Evolutionary conservation across 306 rosid species (phyloP).

Genomic region (Trifolium dubium): DNA sequence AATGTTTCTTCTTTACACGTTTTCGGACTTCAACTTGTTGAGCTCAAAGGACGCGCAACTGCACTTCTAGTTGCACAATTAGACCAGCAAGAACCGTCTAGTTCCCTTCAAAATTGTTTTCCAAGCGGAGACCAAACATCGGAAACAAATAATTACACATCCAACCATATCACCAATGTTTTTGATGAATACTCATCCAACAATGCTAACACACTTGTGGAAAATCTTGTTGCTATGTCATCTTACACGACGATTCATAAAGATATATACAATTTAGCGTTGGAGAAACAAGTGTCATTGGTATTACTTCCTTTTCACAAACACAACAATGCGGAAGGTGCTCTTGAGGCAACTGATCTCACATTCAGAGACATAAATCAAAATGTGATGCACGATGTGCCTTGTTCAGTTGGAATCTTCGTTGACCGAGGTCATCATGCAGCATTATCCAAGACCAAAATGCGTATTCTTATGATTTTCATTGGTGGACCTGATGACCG

Average conservation of each 20-base stretch:
- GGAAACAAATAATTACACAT: slow-evolving; percentile 3
- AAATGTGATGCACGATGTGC: slow-evolving; percentile 35
- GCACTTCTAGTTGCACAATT: slow-evolving; percentile 23
- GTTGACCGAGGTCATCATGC: slow-evolving; percentile 42
- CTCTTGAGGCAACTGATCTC: neutral
- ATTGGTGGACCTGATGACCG: slow-evolving; percentile 63
- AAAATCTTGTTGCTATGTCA: slow-evolving; percentile 38
- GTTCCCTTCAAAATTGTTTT: neutral
- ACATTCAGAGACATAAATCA: slow-evolving; percentile 33
- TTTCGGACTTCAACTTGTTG: slow-evolving; percentile 41
- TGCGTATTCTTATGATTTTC: slow-evolving; percentile 33
- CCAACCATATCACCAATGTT: slow-evolving; percentile 1
- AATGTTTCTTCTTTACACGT: slow-evolving; percentile 33
- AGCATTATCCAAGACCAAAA: neutral
- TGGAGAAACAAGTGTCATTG: slow-evolving; percentile 37
- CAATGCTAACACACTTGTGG: slow-evolving; percentile 3
- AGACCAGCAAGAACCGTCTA: neutral
- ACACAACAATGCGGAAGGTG: slow-evolving; percentile 7
- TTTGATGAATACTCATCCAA: slow-evolving; percentile 11
- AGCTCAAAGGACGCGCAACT: slow-evolving; percentile 45
- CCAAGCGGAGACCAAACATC: neutral
- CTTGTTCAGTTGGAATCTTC: slow-evolving; percentile 45
- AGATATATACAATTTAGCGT: slow-evolving; percentile 46
- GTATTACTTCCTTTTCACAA: slow-evolving; percentile 54
- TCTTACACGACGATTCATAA: slow-evolving; percentile 43